phyloP scores from a whole-genome alignment of 805 yeast species.

The Yarrowia phangngaensis region DNA sequence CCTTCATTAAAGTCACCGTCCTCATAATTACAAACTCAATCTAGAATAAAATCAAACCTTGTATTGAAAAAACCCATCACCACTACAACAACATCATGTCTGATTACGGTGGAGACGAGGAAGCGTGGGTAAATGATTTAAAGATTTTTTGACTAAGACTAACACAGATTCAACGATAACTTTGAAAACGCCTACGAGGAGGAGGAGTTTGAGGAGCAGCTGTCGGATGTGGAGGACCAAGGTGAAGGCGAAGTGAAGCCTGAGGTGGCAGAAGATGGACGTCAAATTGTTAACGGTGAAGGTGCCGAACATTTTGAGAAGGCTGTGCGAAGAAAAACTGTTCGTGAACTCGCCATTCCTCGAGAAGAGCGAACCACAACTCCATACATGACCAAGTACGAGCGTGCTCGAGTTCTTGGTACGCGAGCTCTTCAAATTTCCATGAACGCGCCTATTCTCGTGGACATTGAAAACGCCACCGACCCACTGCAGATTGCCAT shows the following conservation, averaged over 20 bases:
- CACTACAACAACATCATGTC: constrained; percentile 21
- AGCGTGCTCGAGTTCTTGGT: constrained; percentile 95
- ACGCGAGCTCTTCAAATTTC: constrained; percentile 97
- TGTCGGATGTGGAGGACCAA: constrained; percentile 64
- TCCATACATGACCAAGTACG: constrained; percentile 98
- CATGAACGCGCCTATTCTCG: constrained; percentile 97
- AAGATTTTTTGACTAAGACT: not conserved
- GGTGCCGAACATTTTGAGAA: constrained; percentile 42
- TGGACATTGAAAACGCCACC: constrained; percentile 97
- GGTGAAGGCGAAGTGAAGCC: constrained; percentile 44
- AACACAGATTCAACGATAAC: constrained; percentile 49
- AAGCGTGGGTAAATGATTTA: constrained; percentile 37
- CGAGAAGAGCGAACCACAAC: constrained; percentile 88
- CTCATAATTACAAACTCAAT: too few relatives aligned
- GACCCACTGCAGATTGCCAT: constrained; percentile 97
- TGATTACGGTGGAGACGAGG: constrained; percentile 42
- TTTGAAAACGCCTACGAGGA: constrained; percentile 41
- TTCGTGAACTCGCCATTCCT: constrained; percentile 80
- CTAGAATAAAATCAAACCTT: constrained; percentile 3
- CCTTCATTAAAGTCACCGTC: too few relatives aligned
- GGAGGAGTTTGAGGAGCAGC: constrained; percentile 81
- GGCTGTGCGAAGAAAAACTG: constrained; percentile 54
- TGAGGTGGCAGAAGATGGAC: constrained; percentile 63
- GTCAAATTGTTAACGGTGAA: constrained; percentile 65
- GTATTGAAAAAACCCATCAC: constrained; percentile 20